These are phyloP conservation scores for Paxillus ammoniavirescens DNA, from an alignment of 768 basidiomycete species.

Conservation along the genomic window DNA sequence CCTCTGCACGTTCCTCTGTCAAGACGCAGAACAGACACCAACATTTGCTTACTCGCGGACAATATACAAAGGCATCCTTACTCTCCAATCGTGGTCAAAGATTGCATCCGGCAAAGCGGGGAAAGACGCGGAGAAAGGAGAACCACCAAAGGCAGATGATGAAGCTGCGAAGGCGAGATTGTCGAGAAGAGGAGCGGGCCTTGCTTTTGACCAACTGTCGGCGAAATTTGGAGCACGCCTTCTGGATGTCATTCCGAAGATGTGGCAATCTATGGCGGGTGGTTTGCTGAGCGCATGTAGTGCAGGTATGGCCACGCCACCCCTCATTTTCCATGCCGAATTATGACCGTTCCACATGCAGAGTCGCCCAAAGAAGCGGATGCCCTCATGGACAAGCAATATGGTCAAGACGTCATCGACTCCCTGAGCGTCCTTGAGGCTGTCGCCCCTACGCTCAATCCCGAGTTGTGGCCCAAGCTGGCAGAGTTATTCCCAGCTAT, in stretches of 20 bases:
- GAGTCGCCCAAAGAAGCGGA: slow-evolving; percentile 62
- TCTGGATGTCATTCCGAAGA: slow-evolving; percentile 80
- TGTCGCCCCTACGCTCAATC: slow-evolving; percentile 72
- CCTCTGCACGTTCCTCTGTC: slow-evolving; percentile 93
- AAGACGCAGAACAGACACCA: slow-evolving; percentile 86
- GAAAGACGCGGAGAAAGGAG: slow-evolving; percentile 45
- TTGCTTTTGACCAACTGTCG: slow-evolving; percentile 81
- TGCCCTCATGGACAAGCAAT: slow-evolving; percentile 61
- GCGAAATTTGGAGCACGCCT: slow-evolving; percentile 69
- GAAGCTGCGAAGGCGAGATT: slow-evolving; percentile 66
- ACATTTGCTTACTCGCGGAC: slow-evolving; percentile 74
- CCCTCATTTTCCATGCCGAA: neutral
- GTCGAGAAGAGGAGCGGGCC: slow-evolving; percentile 80
- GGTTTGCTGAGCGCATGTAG: slow-evolving; percentile 68
- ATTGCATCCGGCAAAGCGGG: slow-evolving; percentile 33
- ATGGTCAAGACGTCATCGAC: slow-evolving; percentile 90
- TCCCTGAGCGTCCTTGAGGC: slow-evolving; percentile 87
- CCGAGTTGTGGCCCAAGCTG: slow-evolving; percentile 67
- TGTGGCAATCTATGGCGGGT: slow-evolving; percentile 92
- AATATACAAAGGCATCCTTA: slow-evolving; percentile 69
- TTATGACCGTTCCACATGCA: slow-evolving; percentile 22
- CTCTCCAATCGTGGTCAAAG: slow-evolving; percentile 52
- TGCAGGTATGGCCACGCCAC: slow-evolving; percentile 47
- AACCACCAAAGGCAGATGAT: slow-evolving; percentile 41
- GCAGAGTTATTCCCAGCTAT: slow-evolving; percentile 74